A percentile compares a stretch with the other conserved stretches of the same genome.
Conservation (phyloP, 2,329 filamentous ascomycete species). For the Phaeosphaeriaceae sp. region DNA sequence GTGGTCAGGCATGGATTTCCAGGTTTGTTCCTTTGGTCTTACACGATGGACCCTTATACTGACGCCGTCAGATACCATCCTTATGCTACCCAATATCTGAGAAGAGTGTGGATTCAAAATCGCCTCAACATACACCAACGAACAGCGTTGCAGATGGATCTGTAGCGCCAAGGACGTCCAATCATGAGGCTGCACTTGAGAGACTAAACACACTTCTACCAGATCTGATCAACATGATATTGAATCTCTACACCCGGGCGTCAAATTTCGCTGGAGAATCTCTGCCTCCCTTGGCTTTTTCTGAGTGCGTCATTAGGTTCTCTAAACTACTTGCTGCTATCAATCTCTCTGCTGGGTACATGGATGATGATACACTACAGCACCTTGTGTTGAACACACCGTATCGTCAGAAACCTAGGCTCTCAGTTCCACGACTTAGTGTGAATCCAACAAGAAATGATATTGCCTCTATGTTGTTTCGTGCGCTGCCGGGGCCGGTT, state of each 20-base stretch:
- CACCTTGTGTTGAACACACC: conserved; percentile 51
- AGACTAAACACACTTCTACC: conserved; percentile 67
- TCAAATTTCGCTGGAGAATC: conserved; percentile 68
- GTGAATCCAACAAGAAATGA: conserved; percentile 46
- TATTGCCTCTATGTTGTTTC: conserved; percentile 46
- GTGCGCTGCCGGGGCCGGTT: conserved; percentile 61
- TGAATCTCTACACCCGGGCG: conserved; percentile 74
- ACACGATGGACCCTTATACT: background rate
- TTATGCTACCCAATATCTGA: conserved; percentile 60
- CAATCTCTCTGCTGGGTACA: conserved; percentile 67
- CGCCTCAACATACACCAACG: conserved; percentile 49
- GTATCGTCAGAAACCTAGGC: conserved; percentile 52
- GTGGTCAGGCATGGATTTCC: conserved; percentile 84
- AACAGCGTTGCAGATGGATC: conserved; percentile 49
- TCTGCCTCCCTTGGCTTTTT: conserved; percentile 72
- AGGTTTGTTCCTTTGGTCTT: conserved; percentile 55
- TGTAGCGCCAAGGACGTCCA: conserved; percentile 52
- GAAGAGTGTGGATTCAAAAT: conserved; percentile 53
- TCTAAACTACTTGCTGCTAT: conserved; percentile 72
- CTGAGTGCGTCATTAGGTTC: conserved; percentile 76
- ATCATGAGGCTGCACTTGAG: conserved; percentile 48
- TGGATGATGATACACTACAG: conserved; percentile 65
- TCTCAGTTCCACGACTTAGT: conserved; percentile 43
- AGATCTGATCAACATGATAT: conserved; percentile 75
- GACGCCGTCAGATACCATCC: conserved; percentile 55